Conservation (phyloP, 2,329 filamentous ascomycete species). For the Aspergillus spinulosporus region DNA sequence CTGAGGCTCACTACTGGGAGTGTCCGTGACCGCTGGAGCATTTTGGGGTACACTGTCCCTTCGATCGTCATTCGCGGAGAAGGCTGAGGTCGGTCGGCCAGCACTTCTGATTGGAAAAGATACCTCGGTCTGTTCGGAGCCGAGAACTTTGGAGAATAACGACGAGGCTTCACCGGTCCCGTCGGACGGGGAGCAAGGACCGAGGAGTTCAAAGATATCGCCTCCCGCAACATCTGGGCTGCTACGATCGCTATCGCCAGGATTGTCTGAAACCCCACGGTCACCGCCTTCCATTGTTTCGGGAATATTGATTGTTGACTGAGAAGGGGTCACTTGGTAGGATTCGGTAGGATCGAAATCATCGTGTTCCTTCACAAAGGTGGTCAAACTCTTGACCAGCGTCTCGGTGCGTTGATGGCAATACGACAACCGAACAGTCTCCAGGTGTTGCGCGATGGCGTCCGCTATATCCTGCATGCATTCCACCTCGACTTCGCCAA, state of each 20-base stretch:
- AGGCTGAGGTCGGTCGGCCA: neutral
- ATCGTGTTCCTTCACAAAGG: constrained; percentile 49
- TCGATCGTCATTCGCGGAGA: neutral
- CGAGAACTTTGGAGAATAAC: constrained; percentile 14
- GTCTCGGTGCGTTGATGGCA: constrained; percentile 58
- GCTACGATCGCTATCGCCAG: neutral
- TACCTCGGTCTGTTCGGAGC: constrained; percentile 16
- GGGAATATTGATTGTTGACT: constrained; percentile 2
- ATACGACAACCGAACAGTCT: constrained; percentile 55
- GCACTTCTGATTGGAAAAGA: constrained; percentile 1
- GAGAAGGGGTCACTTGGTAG: constrained; percentile 1
- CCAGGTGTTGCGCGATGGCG: constrained; percentile 60
- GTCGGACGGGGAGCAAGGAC: constrained; percentile 9
- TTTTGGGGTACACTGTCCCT: neutral
- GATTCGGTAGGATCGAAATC: constrained; percentile 26
- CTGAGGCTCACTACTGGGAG: neutral
- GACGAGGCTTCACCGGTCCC: constrained; percentile 14
- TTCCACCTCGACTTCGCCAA: constrained; percentile 35
- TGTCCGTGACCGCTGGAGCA: constrained; percentile 3
- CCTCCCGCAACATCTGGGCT: neutral
- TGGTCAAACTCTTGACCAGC: constrained; percentile 56
- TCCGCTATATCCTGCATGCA: constrained; percentile 59
- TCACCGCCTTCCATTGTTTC: neutral
- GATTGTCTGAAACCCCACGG: neutral
- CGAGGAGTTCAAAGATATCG: neutral